Evolutionary conservation across 768 basidiomycete genomes (phyloP), one percentile per base, ranked within the genome.

Genomic region (Hygrophorus russula): DNA sequence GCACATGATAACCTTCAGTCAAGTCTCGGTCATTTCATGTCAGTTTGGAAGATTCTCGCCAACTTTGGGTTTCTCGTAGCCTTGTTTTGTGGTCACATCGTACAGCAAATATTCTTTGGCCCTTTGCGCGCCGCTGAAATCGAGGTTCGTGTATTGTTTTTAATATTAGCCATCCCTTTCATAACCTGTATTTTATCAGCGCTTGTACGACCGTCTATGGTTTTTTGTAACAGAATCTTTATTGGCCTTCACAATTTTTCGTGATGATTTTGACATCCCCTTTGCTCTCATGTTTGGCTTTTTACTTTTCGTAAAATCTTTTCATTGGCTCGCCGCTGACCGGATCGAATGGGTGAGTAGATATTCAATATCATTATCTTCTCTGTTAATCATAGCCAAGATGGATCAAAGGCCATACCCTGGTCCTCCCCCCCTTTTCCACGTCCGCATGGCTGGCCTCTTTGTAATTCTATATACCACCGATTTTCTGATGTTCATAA

Each of bases 161-260:
- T 28, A 31, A 36, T 28, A 41, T 34, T 10, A 19, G 11, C 17
- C 24, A 36, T 24, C 24, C 3, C 27, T 44, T n/a, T 27, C 42
- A 13, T 33, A 19, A 15, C 10, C 35, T 4, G 13, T 29, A 24
- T 36, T 37, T 40, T 27, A 9, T 27, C 13, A 99, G 94, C 83
- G 93, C 20, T 71, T 99, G 1, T 96, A 97, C 59, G 94, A 98
- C 58, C 75, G 89, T 50, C 75, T 90, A 24, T 98, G 96, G 94
- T 92, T 93, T 66, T 96, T 96, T 64, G 76, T 98, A 39, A 98
- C 96, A 1, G 96, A 99, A 59, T 93, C 90, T 5, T 69, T 99
- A 29, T 68, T 99, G 40, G 94, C 96, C 0, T 85, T 98, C 58
- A 96, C 96, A 29, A 98, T 98, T 51, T 99, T 99, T 65, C 76